A percentile compares a stretch with the other conserved stretches of the same genome.
phyloP scores from a whole-genome alignment of 192 early-diverging fungal genomes.

The Coemansia sp. region DNA sequence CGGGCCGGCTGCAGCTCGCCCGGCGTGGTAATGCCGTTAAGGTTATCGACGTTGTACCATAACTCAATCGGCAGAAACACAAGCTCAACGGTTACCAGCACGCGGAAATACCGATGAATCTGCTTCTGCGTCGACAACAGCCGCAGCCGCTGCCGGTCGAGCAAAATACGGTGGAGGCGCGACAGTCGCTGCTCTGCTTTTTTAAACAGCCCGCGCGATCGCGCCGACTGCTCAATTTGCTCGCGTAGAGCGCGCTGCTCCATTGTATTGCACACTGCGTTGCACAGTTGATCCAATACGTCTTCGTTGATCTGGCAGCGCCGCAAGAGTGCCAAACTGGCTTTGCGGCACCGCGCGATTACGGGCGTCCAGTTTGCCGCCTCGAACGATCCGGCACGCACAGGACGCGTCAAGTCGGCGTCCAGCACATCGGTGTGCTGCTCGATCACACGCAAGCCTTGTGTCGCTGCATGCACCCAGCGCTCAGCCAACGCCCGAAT shows the following conservation, averaged over 20 bases:
- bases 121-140: conserved; percentile 31
- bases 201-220: conserved; percentile 26
- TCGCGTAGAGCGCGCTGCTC: conserved; percentile 11
- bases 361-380: conserved; percentile 47
- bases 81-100: conserved; percentile 38
- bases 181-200: conserved; percentile 43
- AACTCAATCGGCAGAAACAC: conserved; percentile 52
- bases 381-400: conserved; percentile 24
- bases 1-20: conserved; percentile 30
- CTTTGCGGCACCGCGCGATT: conserved; percentile 50
- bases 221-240: conserved; percentile 11
- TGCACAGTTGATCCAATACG: conserved; percentile 33
- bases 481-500: conserved; percentile 22
- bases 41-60: conserved; percentile 50
- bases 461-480: conserved; percentile 28
- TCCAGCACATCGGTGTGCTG: conserved; percentile 31
- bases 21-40: conserved; percentile 46
- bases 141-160: conserved; percentile 44
- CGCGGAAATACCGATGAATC: conserved; percentile 48
- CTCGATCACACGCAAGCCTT: conserved; percentile 20
- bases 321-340: conserved; percentile 43
- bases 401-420: conserved; percentile 36
- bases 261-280: neutral
- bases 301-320: conserved; percentile 42
- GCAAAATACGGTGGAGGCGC: conserved; percentile 44